Base-by-base conservation (phyloP, 768 basidiomycete species). In the Tricholoma terreum region DNA sequence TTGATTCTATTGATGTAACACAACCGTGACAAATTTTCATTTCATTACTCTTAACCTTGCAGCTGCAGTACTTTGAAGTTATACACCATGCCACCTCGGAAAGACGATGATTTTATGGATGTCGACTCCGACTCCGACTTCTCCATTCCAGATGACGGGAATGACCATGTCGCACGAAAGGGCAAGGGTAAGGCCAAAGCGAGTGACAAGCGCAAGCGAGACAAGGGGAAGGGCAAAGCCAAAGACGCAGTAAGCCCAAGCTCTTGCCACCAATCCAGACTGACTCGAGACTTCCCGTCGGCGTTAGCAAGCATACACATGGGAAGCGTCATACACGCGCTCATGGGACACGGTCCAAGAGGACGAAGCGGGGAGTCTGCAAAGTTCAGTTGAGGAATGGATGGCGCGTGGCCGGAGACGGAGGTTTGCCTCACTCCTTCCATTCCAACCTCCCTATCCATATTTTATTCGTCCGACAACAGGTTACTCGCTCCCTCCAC, bases 311-410 rank as follows among this genome's bases (percentile, higher is more conserved):
- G 82, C 86, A 4, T 95, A 96, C 63, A 90, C 94, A 30, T 99
- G 96, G 96, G 96, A 98, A 68, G 96, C 92, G 1, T 88, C 89
- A 3, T 98, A 94, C 68, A 86, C 90, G 33, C 87, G 94, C 36
- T 91, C 92, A 48, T 99, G 97, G 97, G 97, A 98, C 64, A 90
- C 89, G 0, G 94, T 98, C 0, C 92, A 95, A 68, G 96, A 98
- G 70, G 97, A 98, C 70, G 96, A 94, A 66, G 82, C 81, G 0
- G 97, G 97, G 1, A 95, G 92, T 67, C 71, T 99, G 60, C 91
- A 95, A 58, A 83, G 86, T 1, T 90, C 94, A 2, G 94, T 99
- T 6, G 87, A 94, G 63, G 92, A 92, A 61, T 79, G 92, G 65
- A 83, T 98, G 75, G 92, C 95, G 8, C 78, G 93, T 61, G 86